Percentiles rank a stretch among this genome's conserved stretches.
phyloP scores from a whole-genome alignment of 495 filamentous ascomycete genomes.

The Hypoxylon intermedium region DNA sequence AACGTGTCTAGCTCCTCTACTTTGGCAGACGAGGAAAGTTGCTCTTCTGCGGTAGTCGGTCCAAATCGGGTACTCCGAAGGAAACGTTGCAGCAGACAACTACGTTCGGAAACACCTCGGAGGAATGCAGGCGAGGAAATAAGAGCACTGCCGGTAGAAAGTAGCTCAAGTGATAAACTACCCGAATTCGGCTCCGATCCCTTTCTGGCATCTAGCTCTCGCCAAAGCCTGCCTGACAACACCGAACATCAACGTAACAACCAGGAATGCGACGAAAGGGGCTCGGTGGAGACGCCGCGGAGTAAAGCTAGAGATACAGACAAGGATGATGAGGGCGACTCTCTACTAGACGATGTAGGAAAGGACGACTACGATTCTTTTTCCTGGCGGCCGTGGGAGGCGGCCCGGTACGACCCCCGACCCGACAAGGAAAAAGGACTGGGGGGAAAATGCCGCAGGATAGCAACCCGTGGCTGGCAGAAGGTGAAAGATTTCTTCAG shows the following conservation, averaged over 20 bases:
- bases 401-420: not conserved
- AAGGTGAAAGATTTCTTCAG: slow-evolving; percentile 5
- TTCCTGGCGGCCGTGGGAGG: not conserved
- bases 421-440: not conserved
- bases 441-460: not conserved
- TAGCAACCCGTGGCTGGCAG: not conserved
- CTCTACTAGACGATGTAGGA: not conserved
- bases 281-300: no score
- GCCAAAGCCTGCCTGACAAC: no score
- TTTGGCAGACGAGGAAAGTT: not conserved
- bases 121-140: no score
- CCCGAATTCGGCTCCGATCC: no score
- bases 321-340: not conserved
- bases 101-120: no score
- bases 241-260: no score
- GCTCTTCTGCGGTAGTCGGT: not conserved
- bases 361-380: not conserved
- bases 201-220: no score
- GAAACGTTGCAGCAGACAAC: no score
- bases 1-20: not conserved
- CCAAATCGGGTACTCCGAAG: not conserved
- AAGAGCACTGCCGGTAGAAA: no score
- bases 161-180: no score
- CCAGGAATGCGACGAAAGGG: no score
- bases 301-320: no score